phyloP scores from a whole-genome alignment of 345 rosid genomes.

The Nephelium lappaceum region DNA sequence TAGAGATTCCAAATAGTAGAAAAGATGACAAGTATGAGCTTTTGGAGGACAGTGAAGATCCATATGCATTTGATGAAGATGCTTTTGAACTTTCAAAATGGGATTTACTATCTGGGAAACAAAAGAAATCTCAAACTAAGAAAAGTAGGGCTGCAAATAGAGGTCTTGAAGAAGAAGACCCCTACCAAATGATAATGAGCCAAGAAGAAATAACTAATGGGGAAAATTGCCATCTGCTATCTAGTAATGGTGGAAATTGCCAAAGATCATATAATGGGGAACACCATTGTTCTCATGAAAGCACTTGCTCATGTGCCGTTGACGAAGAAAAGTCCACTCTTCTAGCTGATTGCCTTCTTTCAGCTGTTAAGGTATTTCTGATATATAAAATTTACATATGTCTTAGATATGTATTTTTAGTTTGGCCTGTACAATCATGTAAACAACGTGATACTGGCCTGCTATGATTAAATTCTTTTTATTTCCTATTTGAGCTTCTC shows the following conservation, averaged over 20 bases:
- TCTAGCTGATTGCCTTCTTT: conserved; percentile 81
- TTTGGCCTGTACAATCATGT: not conserved
- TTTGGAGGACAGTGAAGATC: conserved; percentile 67
- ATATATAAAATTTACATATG: conserved; percentile 5
- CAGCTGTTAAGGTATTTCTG: conserved; percentile 78
- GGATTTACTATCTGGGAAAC: conserved; percentile 63
- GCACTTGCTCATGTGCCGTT: conserved; percentile 37
- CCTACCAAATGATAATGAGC: conserved; percentile 36
- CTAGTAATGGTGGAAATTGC: conserved; percentile 25
- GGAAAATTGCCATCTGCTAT: conserved; percentile 36
- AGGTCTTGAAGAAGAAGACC: conserved; percentile 42
- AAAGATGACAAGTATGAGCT: conserved; percentile 33
- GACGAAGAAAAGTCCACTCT: conserved; percentile 60
- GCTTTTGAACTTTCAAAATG: conserved; percentile 78
- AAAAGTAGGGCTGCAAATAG: conserved; percentile 34
- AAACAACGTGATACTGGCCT: not conserved
- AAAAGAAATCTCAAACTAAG: conserved; percentile 41
- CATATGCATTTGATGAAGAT: conserved; percentile 81
- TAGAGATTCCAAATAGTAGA: conserved; percentile 34
- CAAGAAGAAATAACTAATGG: conserved; percentile 49
- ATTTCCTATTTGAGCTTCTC: conserved; percentile 1
- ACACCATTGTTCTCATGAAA: conserved; percentile 34
- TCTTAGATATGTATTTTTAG: conserved; percentile 11
- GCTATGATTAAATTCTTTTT: not conserved
- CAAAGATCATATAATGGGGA: conserved; percentile 38